Percentiles rank a stretch among this genome's conserved stretches.
phyloP scores from a whole-genome alignment of 2,329 filamentous ascomycete species.

The Fusarium sp. region DNA sequence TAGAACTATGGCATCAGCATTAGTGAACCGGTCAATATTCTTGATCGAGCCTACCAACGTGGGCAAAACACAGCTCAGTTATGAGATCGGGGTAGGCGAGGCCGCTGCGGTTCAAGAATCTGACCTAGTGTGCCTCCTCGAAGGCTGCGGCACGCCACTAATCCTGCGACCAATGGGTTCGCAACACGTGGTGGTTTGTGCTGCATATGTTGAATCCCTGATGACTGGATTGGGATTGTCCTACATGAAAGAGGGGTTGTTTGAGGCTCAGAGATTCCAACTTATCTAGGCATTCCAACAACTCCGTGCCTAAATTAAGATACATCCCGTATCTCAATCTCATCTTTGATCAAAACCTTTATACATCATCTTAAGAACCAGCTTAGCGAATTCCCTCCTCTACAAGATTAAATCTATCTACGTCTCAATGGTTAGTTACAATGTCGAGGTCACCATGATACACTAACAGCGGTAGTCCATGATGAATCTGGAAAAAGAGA shows the following conservation, averaged over 20 bases:
- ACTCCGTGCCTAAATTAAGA: background rate
- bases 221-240: background rate
- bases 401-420: background rate
- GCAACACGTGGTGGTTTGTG: background rate
- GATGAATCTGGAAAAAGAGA: background rate
- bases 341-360: accelerated
- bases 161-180: background rate
- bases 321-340: background rate
- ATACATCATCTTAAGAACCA: background rate
- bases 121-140: background rate
- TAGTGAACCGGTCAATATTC: background rate
- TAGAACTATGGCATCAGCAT: background rate
- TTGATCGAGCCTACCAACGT: background rate
- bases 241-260: background rate
- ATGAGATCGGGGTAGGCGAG: background rate
- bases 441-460: accelerated
- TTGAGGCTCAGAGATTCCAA: background rate
- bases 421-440: background rate
- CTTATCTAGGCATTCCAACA: background rate
- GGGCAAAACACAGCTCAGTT: background rate
- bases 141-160: background rate
- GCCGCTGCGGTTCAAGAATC: background rate
- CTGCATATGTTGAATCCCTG: background rate
- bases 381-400: background rate
- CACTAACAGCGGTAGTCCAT: background rate